phyloP scores from a whole-genome alignment of 169 alveolate genomes.

The Cryptosporidium felis region DNA sequence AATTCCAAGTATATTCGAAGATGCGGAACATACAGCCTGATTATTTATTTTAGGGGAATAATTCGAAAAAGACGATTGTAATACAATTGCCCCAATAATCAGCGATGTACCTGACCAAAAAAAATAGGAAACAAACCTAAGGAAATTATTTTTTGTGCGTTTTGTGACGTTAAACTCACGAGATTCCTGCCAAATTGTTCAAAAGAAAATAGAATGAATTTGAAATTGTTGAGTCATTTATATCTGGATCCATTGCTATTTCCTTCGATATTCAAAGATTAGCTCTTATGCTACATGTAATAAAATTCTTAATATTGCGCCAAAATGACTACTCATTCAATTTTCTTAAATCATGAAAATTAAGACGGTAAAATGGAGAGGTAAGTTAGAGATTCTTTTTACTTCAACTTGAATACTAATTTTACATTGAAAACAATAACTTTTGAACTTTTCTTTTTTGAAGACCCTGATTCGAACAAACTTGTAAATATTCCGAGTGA shows the following conservation, averaged over 20 bases:
- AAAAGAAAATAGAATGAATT: slow-evolving; percentile 29
- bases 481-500: too few relatives aligned
- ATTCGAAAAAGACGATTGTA: slow-evolving; percentile 67
- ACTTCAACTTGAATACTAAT: neutral
- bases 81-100: slow-evolving; percentile 70
- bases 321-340: too few relatives aligned
- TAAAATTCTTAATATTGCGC: too few relatives aligned
- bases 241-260: neutral
- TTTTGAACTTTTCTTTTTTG: neutral
- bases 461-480: neutral
- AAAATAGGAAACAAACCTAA: slow-evolving; percentile 73
- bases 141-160: neutral
- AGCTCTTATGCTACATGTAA: neutral
- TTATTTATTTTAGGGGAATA: slow-evolving; percentile 71
- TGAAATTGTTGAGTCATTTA: slow-evolving; percentile 14
- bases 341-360: slow-evolving; percentile 6
- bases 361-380: slow-evolving; percentile 25
- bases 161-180: slow-evolving; percentile 36
- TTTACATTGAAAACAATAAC: neutral
- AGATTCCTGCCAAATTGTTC: slow-evolving; percentile 36
- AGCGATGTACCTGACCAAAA: slow-evolving; percentile 76
- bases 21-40: slow-evolving; percentile 73
- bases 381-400: neutral
- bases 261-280: neutral
- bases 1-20: slow-evolving; percentile 56